Conservation (phyloP, 1,284 basidiomycete species). For the Ustilago sp. region DNA sequence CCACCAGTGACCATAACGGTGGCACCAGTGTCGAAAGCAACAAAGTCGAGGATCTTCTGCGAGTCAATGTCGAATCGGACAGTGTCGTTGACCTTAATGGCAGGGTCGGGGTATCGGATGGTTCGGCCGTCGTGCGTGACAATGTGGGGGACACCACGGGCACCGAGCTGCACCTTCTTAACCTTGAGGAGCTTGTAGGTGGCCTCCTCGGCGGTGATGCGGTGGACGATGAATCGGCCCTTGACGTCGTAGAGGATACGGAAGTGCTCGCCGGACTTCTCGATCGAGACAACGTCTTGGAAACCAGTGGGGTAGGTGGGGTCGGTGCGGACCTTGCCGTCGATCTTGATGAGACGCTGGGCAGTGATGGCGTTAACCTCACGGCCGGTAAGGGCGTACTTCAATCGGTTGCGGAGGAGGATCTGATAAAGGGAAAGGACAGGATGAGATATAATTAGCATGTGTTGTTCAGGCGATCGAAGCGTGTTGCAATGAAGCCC, state of each 20-base stretch:
- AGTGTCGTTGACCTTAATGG: slow-evolving; percentile 96
- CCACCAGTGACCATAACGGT: slow-evolving; percentile 98
- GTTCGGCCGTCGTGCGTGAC: slow-evolving; percentile 99
- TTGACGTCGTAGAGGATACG: slow-evolving; percentile 99
- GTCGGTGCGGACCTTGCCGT: slow-evolving; percentile 98
- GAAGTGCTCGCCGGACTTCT: slow-evolving; percentile 99
- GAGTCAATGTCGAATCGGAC: slow-evolving; percentile 96
- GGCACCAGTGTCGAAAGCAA: slow-evolving; percentile 98
- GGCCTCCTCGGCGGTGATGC: slow-evolving; percentile 98
- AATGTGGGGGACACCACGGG: slow-evolving; percentile 93
- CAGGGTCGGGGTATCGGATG: slow-evolving; percentile 98
- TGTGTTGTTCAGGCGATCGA: not conserved
- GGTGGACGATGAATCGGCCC: slow-evolving; percentile 98
- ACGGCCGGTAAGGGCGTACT: slow-evolving; percentile 96
- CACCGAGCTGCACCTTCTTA: slow-evolving; percentile 88
- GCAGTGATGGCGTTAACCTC: slow-evolving; percentile 95
- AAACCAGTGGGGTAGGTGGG: slow-evolving; percentile 96
- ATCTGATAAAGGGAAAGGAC: slow-evolving; percentile 71
- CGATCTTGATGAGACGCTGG: slow-evolving; percentile 98
- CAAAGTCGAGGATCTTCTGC: slow-evolving; percentile 92
- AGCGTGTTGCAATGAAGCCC: not conserved
- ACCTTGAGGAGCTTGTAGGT: slow-evolving; percentile 99
- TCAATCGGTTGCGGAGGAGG: slow-evolving; percentile 98
- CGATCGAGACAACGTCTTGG: slow-evolving; percentile 97
- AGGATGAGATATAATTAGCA: slow-evolving; percentile 7